Conservation (phyloP, 345 rosid species). For the Boechera retrofracta region DNA sequence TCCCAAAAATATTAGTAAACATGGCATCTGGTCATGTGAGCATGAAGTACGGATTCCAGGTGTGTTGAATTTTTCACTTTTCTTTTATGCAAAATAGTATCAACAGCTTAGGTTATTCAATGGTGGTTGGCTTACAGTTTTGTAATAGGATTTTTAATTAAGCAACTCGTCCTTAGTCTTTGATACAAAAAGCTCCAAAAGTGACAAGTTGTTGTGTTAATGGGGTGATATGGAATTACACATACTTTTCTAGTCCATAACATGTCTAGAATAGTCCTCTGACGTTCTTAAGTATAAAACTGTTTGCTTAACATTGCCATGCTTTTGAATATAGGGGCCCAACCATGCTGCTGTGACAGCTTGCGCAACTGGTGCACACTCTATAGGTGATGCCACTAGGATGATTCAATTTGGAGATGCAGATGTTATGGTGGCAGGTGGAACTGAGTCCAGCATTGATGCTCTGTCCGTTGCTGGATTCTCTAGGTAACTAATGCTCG, state of each 20-base stretch:
- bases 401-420: constrained; percentile 98
- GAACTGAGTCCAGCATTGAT: constrained; percentile 96
- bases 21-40: constrained; percentile 99
- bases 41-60: constrained; percentile 97
- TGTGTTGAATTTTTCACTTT: constrained; percentile 36
- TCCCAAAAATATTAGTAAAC: constrained; percentile 90
- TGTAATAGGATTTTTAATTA: not conserved
- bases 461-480: constrained; percentile 95
- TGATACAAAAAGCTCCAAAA: not conserved
- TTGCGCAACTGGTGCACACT: constrained; percentile 98
- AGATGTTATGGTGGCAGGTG: constrained; percentile 96
- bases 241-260: not conserved
- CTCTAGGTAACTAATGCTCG: constrained; percentile 61
- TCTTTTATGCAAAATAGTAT: not conserved
- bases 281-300: constrained; percentile 19
- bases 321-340: constrained; percentile 76
- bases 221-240: not conserved
- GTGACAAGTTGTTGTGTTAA: constrained; percentile 7
- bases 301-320: constrained; percentile 28
- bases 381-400: constrained; percentile 95
- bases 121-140: not conserved
- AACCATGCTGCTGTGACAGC: constrained; percentile 99
- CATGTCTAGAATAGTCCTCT: constrained; percentile 1
- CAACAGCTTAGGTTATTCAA: not conserved
- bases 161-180: constrained; percentile 2